phyloP scores from a whole-genome alignment of 1,284 basidiomycete genomes.

The Pseudozyma sp. region DNA sequence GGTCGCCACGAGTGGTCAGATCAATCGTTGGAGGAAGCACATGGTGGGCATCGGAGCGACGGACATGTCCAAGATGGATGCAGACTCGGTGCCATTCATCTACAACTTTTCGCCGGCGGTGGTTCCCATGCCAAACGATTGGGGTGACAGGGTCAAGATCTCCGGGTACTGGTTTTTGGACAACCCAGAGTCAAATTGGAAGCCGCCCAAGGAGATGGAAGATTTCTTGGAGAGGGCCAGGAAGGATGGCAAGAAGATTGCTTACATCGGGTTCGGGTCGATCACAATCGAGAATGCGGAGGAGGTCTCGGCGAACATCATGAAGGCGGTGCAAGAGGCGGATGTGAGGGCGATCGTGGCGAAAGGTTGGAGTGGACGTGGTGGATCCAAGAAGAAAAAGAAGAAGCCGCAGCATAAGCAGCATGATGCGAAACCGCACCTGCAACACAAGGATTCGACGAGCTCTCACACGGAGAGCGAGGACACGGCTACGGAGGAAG shows the following conservation, averaged over 20 bases:
- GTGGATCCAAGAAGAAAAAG: constrained; percentile 39
- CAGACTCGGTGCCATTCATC: constrained; percentile 56
- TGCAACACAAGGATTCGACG: constrained; percentile 5
- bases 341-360: constrained; percentile 64
- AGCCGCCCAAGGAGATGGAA: constrained; percentile 73
- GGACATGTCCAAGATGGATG: constrained; percentile 47
- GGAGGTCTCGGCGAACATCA: constrained; percentile 66
- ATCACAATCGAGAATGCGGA: constrained; percentile 68
- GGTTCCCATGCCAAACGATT: constrained; percentile 61
- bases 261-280: constrained; percentile 68
- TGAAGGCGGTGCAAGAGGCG: constrained; percentile 53
- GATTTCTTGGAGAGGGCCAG: constrained; percentile 75
- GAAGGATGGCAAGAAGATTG: constrained; percentile 72
- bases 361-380: constrained; percentile 64
- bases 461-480: constrained; percentile 22
- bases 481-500: constrained; percentile 28
- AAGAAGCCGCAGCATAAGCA: constrained; percentile 6
- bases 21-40: constrained; percentile 63
- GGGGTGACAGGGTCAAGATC: constrained; percentile 56
- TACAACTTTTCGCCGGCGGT: constrained; percentile 65
- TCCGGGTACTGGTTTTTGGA: constrained; percentile 64
- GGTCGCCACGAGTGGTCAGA: constrained; percentile 59
- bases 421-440: background rate
- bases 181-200: constrained; percentile 73
- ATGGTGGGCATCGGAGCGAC: constrained; percentile 55